Evolutionary conservation across 805 yeast species (phyloP), one percentile per base, ranked within the genome.

Genomic region (Metschnikowia borealis): DNA sequence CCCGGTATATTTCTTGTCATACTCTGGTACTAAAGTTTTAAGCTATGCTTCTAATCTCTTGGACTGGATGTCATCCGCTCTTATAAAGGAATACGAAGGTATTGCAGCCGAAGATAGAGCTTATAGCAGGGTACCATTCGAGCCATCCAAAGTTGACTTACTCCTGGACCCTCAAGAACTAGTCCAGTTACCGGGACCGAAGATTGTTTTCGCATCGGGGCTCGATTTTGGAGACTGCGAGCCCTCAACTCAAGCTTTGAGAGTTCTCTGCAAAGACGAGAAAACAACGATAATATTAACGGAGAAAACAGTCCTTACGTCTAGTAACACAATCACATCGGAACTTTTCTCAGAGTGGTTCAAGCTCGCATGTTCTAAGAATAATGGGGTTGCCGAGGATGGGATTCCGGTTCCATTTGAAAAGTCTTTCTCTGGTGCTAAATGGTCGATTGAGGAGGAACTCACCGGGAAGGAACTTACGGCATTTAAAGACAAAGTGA

Each of bases 41-140:
- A 79, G 85, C 23, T 89, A 87, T 62, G 96, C 97, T 0, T 81
- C 89, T 13, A 86, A 90, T 49, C 87, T 94, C 85, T 69, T 92
- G 29, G 99, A 94, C 70, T 94, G 98, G 98, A 86, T 94, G 90
- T 83, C 96, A 0, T 80, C 92, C 0, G 78, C 84, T n/a, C 78
- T 90, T n/a, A 79, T 88, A 23, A 85, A 87, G 58, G 86, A 83
- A 42, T 90, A 96, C 92, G 96, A 89, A 61, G 69, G 64, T 35
- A 44, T 51, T 15, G 58, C 57, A 3, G 59, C 54, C 5, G 54
- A 52, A 20, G 50, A 54, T 13, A 45, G 54, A 11, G 68, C 69
- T 4, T 58, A 63, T 18, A 55, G 64, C 14, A 79, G 79, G 48
- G 79, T 85, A 2, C 96, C 97, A 1, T 91, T 92, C 62, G 95